Evolutionary conservation across 495 filamentous ascomycete species (phyloP).

Genomic region (Lophiotrema nucula): DNA sequence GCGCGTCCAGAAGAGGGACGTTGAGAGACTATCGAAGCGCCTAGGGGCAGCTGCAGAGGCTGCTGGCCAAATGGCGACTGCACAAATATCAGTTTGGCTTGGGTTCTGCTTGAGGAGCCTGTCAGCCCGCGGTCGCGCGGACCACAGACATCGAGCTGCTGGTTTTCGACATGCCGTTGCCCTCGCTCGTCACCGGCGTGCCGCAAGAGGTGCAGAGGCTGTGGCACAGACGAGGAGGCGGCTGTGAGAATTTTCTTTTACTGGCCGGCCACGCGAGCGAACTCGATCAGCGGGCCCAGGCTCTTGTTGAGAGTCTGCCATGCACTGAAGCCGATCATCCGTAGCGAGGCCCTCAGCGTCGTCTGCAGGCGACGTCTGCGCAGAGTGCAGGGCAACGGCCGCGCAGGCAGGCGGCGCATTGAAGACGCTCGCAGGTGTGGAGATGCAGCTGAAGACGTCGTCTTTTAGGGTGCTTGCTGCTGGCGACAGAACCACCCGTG

Average conservation of each 20-base stretch:
- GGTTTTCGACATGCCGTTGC: too few species aligned
- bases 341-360: neutral
- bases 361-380: too few species aligned
- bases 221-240: too few species aligned
- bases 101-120: neutral
- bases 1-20: neutral
- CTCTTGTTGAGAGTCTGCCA: neutral
- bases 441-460: too few species aligned
- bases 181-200: neutral
- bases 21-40: neutral
- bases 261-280: neutral
- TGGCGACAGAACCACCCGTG: too few species aligned
- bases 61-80: neutral
- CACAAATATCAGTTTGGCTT: neutral
- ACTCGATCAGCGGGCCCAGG: neutral
- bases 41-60: neutral
- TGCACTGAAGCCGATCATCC: neutral
- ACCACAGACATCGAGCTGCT: too few species aligned
- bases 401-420: too few species aligned
- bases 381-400: too few species aligned
- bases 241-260: neutral
- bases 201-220: too few species aligned
- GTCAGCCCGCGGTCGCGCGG: neutral
- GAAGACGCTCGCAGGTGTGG: too few species aligned
- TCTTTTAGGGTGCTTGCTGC: too few species aligned